Evolutionary conservation across 2,329 filamentous ascomycete species (phyloP).

Genomic region (Cordyceps javanica): DNA sequence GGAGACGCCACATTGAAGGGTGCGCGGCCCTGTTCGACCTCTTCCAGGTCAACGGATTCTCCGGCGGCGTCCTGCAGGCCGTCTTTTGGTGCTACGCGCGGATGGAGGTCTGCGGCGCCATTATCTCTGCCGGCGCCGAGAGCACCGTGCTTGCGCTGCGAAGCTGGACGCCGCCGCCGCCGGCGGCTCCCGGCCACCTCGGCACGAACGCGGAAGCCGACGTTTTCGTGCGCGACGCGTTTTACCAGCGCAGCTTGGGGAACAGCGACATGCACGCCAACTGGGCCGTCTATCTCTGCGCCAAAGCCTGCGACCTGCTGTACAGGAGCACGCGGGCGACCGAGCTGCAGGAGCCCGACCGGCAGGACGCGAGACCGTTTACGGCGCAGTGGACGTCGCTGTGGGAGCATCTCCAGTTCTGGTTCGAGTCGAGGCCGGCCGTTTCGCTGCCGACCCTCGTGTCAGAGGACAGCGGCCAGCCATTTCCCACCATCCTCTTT

Average conservation of each 20-base stretch:
- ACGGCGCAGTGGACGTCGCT: conserved; percentile 34
- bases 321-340: conserved; percentile 26
- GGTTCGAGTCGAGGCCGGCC: conserved; percentile 35
- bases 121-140: conserved; percentile 44
- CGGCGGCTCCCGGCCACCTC: conserved; percentile 4
- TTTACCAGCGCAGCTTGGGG: conserved; percentile 24
- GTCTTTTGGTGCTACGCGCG: conserved; percentile 54
- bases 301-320: conserved; percentile 41
- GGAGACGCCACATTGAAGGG: conserved; percentile 50
- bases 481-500: conserved; percentile 43
- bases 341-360: conserved; percentile 30
- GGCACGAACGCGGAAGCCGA: conserved; percentile 20
- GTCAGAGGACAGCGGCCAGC: conserved; percentile 21
- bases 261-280: conserved; percentile 46
- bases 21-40: conserved; percentile 47
- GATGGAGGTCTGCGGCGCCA: conserved; percentile 50
- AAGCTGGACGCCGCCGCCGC: conserved; percentile 37
- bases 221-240: conserved; percentile 17
- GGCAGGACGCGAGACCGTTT: conserved; percentile 25
- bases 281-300: conserved; percentile 47
- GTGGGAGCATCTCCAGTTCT: conserved; percentile 42
- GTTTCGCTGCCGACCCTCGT: conserved; percentile 28
- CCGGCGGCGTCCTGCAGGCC: conserved; percentile 39
- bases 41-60: conserved; percentile 42
- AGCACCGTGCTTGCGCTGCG: conserved; percentile 42